These are phyloP conservation scores for Dactylellina parvicollis DNA, from an alignment of 2,329 filamentous ascomycete species.

Conservation along the genomic window DNA sequence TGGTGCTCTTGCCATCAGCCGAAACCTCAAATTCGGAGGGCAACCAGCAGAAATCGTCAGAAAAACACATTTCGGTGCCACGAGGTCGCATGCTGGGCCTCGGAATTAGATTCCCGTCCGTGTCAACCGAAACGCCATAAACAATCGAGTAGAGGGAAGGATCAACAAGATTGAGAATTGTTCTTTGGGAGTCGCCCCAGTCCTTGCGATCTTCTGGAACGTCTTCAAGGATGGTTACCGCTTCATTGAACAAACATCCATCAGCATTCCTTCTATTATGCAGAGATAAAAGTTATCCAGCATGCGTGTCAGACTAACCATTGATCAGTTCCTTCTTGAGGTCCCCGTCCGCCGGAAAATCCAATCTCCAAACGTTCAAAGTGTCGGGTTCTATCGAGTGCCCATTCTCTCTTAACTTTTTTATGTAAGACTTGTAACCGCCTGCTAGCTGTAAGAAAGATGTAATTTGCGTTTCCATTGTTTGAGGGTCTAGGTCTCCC, in stretches of 20 bases:
- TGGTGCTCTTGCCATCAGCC: slow-evolving; percentile 8
- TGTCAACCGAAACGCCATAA: slow-evolving; percentile 62
- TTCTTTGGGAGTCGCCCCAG: slow-evolving; percentile 69
- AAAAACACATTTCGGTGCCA: neutral
- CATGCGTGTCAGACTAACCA: neutral
- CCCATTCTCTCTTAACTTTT: too few species aligned
- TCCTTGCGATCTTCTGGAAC: slow-evolving; percentile 66
- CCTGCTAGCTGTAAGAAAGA: too few species aligned
- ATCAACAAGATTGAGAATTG: slow-evolving; percentile 72
- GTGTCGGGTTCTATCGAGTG: too few species aligned
- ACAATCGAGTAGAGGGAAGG: slow-evolving; percentile 72
- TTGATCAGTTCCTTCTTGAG: too few species aligned
- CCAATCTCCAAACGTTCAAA: too few species aligned
- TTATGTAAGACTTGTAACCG: too few species aligned
- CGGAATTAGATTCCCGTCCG: neutral
- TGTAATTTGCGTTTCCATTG: neutral
- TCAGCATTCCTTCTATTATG: neutral
- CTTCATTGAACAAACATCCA: slow-evolving; percentile 51
- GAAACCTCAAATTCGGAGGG: slow-evolving; percentile 19
- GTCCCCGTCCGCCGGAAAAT: too few species aligned
- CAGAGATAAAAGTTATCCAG: slow-evolving; percentile 56
- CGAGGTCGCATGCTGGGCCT: neutral
- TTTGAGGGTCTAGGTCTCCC: neutral
- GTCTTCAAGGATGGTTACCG: slow-evolving; percentile 65
- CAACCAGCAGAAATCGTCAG: slow-evolving; percentile 23